Percentiles rank a stretch among this genome's conserved stretches.
Conservation (phyloP, 352 stramenopile genomes). For the Phytophthora chlamydospora region DNA sequence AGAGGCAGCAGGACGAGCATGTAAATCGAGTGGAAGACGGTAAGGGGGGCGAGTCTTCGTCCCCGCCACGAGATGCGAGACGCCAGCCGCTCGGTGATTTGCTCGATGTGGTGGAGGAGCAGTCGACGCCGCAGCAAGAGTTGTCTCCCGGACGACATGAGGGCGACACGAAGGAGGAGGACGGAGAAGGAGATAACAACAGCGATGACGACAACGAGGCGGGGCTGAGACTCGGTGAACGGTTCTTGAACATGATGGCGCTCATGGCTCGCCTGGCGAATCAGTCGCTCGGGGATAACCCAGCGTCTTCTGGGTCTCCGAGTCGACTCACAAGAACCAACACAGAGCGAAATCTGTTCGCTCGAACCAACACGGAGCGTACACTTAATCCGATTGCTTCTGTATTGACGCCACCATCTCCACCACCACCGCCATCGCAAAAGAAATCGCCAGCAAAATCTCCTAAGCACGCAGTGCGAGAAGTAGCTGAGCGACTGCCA, state of each 20-base stretch:
- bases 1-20: background rate
- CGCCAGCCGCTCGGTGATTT: constrained; percentile 4
- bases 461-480: constrained; percentile 32
- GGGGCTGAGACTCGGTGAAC: constrained; percentile 51
- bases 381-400: background rate
- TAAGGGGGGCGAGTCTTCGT: background rate
- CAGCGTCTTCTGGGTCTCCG: constrained; percentile 6
- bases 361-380: constrained; percentile 8
- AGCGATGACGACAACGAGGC: constrained; percentile 10
- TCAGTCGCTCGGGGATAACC: constrained; percentile 20
- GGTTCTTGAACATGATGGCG: constrained; percentile 67
- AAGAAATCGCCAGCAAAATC: constrained; percentile 11
- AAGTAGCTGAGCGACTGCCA: constrained; percentile 36
- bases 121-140: background rate
- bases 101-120: constrained; percentile 1
- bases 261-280: constrained; percentile 48
- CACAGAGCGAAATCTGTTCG: no score
- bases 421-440: background rate
- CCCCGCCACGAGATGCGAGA: constrained; percentile 2
- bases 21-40: background rate
- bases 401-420: background rate
- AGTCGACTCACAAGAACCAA: background rate
- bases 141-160: background rate
- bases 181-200: background rate
- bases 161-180: constrained; percentile 2